phyloP scores from a whole-genome alignment of 2,329 filamentous ascomycete genomes.

The Clarireedia paspali region DNA sequence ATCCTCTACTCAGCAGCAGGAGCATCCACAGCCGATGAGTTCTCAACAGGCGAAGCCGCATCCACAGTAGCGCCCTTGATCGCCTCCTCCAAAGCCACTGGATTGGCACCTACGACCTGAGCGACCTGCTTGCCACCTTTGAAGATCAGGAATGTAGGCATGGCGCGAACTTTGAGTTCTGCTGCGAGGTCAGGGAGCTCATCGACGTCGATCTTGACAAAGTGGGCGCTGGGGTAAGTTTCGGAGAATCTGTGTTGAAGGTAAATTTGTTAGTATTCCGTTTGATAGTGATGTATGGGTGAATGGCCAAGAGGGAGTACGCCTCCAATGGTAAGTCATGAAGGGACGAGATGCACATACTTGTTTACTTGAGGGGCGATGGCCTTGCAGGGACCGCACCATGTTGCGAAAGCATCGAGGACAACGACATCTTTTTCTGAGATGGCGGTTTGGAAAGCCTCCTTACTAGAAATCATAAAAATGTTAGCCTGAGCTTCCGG shows the following conservation, averaged over 20 bases:
- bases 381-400: constrained; percentile 93
- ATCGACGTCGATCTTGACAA: constrained; percentile 91
- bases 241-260: constrained; percentile 48
- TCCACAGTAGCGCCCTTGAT: constrained; percentile 12
- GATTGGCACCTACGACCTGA: constrained; percentile 76
- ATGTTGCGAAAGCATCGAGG: constrained; percentile 80
- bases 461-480: constrained; percentile 37
- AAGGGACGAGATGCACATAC: constrained; percentile 35
- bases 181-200: constrained; percentile 65
- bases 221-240: constrained; percentile 53
- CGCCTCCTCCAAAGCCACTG: constrained; percentile 49
- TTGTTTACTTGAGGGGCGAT: constrained; percentile 70
- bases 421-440: constrained; percentile 56
- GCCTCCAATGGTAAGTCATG: neutral
- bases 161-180: constrained; percentile 75
- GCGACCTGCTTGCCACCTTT: constrained; percentile 65
- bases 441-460: constrained; percentile 50
- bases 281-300: constrained; percentile 12
- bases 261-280: constrained; percentile 9
- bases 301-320: neutral
- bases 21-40: neutral
- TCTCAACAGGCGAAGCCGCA: neutral
- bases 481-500: constrained; percentile 17
- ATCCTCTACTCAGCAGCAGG: neutral
- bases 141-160: constrained; percentile 88